Evolutionary conservation across 1,139 yeast species (phyloP), one percentile per base, ranked within the genome.

Genomic region (Saccharomyces hybrid): DNA sequence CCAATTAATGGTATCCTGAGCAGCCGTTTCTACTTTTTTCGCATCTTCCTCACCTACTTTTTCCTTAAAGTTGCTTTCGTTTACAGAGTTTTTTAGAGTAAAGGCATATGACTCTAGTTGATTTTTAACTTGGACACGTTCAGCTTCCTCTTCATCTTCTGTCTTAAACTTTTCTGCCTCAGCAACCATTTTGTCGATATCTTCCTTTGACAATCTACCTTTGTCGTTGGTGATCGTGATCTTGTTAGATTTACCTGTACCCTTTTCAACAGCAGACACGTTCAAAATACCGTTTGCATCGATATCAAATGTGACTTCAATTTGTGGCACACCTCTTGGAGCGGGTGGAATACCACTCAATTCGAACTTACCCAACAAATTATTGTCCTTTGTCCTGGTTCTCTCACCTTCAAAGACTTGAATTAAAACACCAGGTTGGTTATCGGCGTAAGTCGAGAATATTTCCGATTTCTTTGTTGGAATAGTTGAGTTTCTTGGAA

Each of bases 391-490:
- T 60, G 95, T 89, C 79, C 88, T 81, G 56, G 97, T 87, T 78
- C 98, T 88, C 79, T 91, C 98, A 81, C 98, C 98, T 78, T 91
- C 97, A 72, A 77, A 91, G 58, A 91, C 97, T 79, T 90, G 97
- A 75, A 91, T 91, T 75, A 89, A 80, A 61, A 91, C 98, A 73
- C 95, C 91, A 64, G 96, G 96, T 78, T 91, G 98, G 81, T 91
- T 91, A 76, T 91, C 97, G 65, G 93, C 96, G 67, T 93, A 95
- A 59, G 98, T 90, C 56, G 97, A 89, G 83, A 91, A 91, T 66
- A 88, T 88, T 80, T 91, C 97, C 51, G 97, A 88, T 79, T 91
- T 91, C 78, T 88, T 87, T 67, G 97, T 89, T 75, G 98, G 98
- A 68, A 91, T 93, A 62, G 97, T 88, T 55, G 97, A 86, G 80